Conservation (phyloP, 768 basidiomycete genomes). For the Lentinula aciculospora region DNA sequence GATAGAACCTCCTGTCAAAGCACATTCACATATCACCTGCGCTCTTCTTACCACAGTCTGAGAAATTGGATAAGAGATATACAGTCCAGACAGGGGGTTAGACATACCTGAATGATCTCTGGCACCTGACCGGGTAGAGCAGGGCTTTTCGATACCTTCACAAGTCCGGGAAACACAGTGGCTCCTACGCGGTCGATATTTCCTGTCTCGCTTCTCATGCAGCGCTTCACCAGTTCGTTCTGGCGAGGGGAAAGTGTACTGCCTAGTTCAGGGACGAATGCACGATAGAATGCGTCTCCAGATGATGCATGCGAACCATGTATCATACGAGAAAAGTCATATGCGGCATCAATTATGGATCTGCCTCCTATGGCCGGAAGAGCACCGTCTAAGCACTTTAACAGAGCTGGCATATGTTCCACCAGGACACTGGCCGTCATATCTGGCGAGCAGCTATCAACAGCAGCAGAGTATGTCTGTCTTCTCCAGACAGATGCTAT, state of each 20-base stretch:
- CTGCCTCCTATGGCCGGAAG: conserved; percentile 40
- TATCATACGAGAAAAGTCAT: conserved; percentile 81
- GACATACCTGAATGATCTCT: conserved; percentile 46
- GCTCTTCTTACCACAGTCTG: conserved; percentile 75
- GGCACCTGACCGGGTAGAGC: conserved; percentile 27
- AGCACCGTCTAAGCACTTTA: conserved; percentile 41
- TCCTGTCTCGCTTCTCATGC: conserved; percentile 68
- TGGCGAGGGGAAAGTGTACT: conserved; percentile 69
- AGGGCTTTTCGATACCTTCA: conserved; percentile 60
- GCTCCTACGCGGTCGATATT: conserved; percentile 75
- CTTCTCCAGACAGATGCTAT: conserved; percentile 90
- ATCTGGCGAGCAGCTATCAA: conserved; percentile 68
- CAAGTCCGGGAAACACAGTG: conserved; percentile 83
- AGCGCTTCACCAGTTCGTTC: conserved; percentile 82
- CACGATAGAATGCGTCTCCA: conserved; percentile 78
- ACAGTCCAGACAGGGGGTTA: background rate
- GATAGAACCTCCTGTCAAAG: conserved; percentile 37
- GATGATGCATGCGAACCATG: conserved; percentile 60
- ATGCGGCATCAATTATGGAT: conserved; percentile 66
- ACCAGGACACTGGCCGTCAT: conserved; percentile 62
- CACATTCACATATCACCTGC: conserved; percentile 85
- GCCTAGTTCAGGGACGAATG: conserved; percentile 81
- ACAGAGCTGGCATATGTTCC: conserved; percentile 68
- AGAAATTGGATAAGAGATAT: conserved; percentile 1
- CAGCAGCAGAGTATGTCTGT: conserved; percentile 85